A percentile compares a stretch with the other conserved stretches of the same genome.
phyloP scores from a whole-genome alignment of 495 filamentous ascomycete species.

The Clohesyomyces aquaticus region DNA sequence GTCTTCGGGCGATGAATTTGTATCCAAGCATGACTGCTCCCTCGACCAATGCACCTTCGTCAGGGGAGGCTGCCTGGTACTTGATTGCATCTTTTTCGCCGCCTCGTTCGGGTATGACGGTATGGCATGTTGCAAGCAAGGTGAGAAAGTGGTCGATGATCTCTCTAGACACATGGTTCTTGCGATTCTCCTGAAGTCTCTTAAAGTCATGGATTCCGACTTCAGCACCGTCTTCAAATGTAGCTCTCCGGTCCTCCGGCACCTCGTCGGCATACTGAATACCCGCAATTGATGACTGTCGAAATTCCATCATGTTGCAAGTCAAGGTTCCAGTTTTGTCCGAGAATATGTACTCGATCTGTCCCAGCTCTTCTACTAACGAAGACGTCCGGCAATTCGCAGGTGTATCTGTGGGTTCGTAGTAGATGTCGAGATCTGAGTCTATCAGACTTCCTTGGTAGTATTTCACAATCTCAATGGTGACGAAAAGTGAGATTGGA shows the following conservation, averaged over 20 bases:
- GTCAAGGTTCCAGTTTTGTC: constrained; percentile 99
- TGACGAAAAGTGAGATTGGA: constrained; percentile 97
- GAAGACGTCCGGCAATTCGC: constrained; percentile 95
- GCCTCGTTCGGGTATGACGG: constrained; percentile 89
- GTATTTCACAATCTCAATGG: constrained; percentile 97
- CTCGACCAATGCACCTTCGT: constrained; percentile 95
- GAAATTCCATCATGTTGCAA: constrained; percentile 99
- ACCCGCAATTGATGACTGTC: constrained; percentile 88
- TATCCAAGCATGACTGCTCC: constrained; percentile 87
- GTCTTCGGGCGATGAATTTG: constrained; percentile 86
- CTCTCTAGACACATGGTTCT: constrained; percentile 65
- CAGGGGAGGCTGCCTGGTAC: constrained; percentile 96
- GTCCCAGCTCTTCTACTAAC: constrained; percentile 94
- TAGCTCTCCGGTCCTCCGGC: constrained; percentile 85
- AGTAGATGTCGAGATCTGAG: constrained; percentile 96
- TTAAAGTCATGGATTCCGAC: constrained; percentile 89
- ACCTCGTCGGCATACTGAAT: constrained; percentile 94
- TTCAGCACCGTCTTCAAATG: constrained; percentile 72
- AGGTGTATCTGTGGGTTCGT: constrained; percentile 92
- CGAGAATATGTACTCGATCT: constrained; percentile 98
- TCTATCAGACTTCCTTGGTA: constrained; percentile 97
- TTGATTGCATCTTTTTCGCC: constrained; percentile 83
- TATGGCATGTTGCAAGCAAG: constrained; percentile 90
- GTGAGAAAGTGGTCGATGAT: constrained; percentile 89
- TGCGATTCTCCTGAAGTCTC: constrained; percentile 71